Conservation (phyloP, 257 asterid genomes). For the Parsonsia alboflavescens region DNA sequence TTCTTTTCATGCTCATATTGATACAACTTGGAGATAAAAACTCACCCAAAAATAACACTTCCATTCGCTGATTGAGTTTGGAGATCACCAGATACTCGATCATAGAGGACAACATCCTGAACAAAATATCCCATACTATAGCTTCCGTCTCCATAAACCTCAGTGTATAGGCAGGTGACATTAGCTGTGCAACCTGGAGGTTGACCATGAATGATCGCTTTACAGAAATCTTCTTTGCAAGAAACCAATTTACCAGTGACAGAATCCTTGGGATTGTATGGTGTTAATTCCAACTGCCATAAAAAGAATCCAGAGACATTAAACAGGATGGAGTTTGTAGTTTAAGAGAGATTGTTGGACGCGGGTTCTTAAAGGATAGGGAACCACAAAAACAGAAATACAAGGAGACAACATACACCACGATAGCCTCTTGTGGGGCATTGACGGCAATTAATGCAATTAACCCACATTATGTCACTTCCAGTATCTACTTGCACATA, state of each 20-base stretch:
- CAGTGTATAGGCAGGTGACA: conserved; percentile 75
- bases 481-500: conserved; percentile 99
- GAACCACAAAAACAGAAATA: conserved; percentile 4
- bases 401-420: conserved; percentile 60
- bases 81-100: conserved; percentile 91
- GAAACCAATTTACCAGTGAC: conserved; percentile 58
- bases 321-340: background rate
- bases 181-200: conserved; percentile 59
- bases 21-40: conserved; percentile 10
- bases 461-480: conserved; percentile 94
- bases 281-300: conserved; percentile 81
- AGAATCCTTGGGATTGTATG: conserved; percentile 70
- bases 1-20: background rate
- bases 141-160: conserved; percentile 92
- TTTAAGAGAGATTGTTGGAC: background rate
- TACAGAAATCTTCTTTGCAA: conserved; percentile 62
- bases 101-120: conserved; percentile 84
- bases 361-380: conserved; percentile 3
- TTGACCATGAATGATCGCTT: conserved; percentile 52
- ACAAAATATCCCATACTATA: conserved; percentile 92
- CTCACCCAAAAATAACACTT: conserved; percentile 95
- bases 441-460: conserved; percentile 80
- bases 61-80: conserved; percentile 85
- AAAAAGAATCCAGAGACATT: conserved; percentile 15
- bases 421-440: conserved; percentile 91